A percentile compares a stretch with the other conserved stretches of the same genome.
Conservation (phyloP, 306 rosid genomes). For the Cucurbita maxima region DNA sequence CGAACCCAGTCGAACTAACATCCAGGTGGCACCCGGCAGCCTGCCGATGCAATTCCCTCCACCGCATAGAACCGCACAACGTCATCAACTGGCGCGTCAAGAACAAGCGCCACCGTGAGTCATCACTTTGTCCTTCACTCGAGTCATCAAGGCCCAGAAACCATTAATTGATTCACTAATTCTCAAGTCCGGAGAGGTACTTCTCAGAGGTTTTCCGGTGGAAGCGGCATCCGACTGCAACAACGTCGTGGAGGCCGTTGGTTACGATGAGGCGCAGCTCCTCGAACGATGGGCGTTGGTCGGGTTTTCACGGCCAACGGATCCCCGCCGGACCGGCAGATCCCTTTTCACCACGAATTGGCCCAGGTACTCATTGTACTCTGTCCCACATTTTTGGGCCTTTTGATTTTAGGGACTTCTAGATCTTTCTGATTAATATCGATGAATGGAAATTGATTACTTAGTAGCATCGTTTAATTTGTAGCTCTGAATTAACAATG, state of each 20-base stretch:
- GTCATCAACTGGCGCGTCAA: background rate
- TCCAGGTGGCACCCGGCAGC: background rate
- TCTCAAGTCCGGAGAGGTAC: conserved; percentile 49
- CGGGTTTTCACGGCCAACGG: conserved; percentile 87
- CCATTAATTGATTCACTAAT: conserved; percentile 32
- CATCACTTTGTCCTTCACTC: conserved; percentile 14
- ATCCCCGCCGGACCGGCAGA: conserved; percentile 82
- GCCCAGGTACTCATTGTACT: conserved; percentile 33
- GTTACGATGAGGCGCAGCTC: conserved; percentile 71
- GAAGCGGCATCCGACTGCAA: conserved; percentile 55
- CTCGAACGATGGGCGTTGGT: conserved; percentile 57
- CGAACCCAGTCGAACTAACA: background rate
- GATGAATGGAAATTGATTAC: background rate
- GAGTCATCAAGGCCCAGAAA: conserved; percentile 31
- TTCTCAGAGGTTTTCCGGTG: conserved; percentile 44
- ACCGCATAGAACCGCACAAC: background rate
- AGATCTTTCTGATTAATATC: background rate
- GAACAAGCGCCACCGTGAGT: background rate
- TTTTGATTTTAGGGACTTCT: background rate
- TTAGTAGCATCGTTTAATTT: background rate
- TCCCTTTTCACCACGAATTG: conserved; percentile 85
- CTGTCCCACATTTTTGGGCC: background rate
- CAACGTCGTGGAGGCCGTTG: conserved; percentile 63
- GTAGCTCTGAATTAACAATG: background rate
- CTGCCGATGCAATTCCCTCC: background rate